Base-by-base conservation (phyloP, 2,329 filamentous ascomycete species). In the Diaporthe citriasiana region DNA sequence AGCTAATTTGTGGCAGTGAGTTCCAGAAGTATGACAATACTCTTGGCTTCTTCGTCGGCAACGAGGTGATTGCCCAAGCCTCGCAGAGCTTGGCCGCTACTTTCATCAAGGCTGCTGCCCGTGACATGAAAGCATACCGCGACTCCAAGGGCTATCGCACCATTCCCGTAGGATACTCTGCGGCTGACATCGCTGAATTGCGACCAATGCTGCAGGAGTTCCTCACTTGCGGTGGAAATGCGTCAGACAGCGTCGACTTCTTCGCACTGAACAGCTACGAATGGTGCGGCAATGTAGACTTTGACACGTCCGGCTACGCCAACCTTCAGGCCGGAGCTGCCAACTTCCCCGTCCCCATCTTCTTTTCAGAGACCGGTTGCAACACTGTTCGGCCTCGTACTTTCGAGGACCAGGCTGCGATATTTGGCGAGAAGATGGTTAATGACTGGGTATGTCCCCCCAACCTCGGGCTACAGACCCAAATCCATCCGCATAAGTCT, bases 331-430 rank as follows among this genome's bases (percentile, higher is more conserved):
- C 87, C 70, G 91, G 93, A 77, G 91, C 93, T 8, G 88, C 88
- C 50, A 83, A 90, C 78, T 95, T 95, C 82, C 92, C 91, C 60
- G 91, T 97, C n/a, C 95, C 94, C 27, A 94, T 97, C 79, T 95
- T 95, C 87, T 94, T 97, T 84, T 95, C 94, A 45, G 95, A 97
- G 84, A 97, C 94, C 4, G 95, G 95, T 74, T 97, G 95, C 88
- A 95, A 94, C 81, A 87, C 85, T 8, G 86, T 87, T 0, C 84
- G 84, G 1, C 91, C 92, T 0, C 89, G 93, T 56, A 84, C 87
- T 1, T 95, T 93, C 80, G 86, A 87, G 33, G 93, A 97, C 80
- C 94, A 97, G 82, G 87, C 89, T 53, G 91, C 94, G 66, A 94
- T 97, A 78, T 93, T 97, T 78, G 93, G 93, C 56, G 78, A 87